These are phyloP conservation scores for Hirschfeldia incana DNA, from an alignment of 345 rosid genomes.

Conservation along the genomic window DNA sequence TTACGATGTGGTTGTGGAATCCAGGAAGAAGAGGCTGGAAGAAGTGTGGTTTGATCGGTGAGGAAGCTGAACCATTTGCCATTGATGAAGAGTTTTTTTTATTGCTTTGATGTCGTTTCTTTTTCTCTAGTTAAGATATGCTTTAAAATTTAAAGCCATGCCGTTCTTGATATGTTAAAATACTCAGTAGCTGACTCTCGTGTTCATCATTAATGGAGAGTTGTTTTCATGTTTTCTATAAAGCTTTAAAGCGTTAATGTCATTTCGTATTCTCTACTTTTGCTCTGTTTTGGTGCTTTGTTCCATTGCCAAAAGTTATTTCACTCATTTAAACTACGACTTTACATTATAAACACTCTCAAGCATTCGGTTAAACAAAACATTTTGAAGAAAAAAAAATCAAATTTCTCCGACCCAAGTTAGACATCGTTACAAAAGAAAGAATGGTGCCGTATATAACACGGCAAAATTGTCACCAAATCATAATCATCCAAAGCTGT, in stretches of 20 bases:
- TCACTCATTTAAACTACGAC: neutral
- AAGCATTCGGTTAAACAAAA: neutral
- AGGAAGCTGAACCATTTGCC: constrained; percentile 12
- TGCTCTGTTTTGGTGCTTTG: neutral
- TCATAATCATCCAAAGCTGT: neutral
- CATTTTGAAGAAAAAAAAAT: neutral
- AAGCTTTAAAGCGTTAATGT: neutral
- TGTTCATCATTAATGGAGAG: neutral
- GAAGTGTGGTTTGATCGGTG: neutral
- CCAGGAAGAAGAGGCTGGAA: constrained; percentile 29
- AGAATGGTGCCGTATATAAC: no score
- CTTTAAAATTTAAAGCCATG: neutral
- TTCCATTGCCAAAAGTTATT: neutral
- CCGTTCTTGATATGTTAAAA: neutral
- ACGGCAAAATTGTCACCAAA: neutral
- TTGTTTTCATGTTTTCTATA: neutral
- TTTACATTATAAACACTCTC: neutral
- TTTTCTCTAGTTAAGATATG: neutral
- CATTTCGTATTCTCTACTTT: neutral
- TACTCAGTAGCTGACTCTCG: neutral
- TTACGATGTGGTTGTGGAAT: constrained; percentile 10
- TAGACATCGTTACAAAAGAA: no score
- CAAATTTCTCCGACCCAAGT: no score
- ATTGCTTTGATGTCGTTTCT: neutral
- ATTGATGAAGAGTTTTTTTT: neutral